A percentile compares a stretch with the other conserved stretches of the same genome.
Conservation (phyloP, 2,329 filamentous ascomycete species). For the Paecilomyces sp. region DNA sequence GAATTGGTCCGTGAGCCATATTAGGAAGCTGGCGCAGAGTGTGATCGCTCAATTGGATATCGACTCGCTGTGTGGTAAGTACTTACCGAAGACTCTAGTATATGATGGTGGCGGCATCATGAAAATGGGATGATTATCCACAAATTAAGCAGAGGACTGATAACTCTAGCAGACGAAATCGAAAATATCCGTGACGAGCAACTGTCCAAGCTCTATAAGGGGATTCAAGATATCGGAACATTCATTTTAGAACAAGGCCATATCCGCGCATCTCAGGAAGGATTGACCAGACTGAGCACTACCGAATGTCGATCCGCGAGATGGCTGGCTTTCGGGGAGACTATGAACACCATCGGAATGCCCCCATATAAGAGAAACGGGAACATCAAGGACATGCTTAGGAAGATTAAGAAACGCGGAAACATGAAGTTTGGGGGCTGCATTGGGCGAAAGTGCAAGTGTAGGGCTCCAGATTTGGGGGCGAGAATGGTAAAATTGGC, state of each 20-base stretch:
- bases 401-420: not conserved
- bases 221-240: not conserved
- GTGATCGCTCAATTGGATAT: not conserved
- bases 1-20: not conserved
- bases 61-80: not conserved
- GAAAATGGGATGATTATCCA: too few species aligned
- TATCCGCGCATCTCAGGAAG: not conserved
- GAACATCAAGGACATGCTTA: not conserved
- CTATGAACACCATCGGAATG: not conserved
- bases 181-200: not conserved
- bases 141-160: not conserved
- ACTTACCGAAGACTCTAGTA: too few species aligned
- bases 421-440: not conserved
- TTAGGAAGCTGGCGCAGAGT: not conserved
- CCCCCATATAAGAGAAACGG: not conserved
- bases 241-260: not conserved
- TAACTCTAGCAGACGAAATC: not conserved
- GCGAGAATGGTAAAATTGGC: not conserved
- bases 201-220: not conserved
- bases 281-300: not conserved
- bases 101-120: too few species aligned
- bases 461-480: not conserved
- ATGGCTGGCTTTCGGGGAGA: not conserved
- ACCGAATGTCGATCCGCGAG: not conserved
- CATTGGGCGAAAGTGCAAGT: not conserved